Evolutionary conservation across 192 early-diverging fungal genomes (phyloP).

Genomic region (Umbelopsis sp.): DNA sequence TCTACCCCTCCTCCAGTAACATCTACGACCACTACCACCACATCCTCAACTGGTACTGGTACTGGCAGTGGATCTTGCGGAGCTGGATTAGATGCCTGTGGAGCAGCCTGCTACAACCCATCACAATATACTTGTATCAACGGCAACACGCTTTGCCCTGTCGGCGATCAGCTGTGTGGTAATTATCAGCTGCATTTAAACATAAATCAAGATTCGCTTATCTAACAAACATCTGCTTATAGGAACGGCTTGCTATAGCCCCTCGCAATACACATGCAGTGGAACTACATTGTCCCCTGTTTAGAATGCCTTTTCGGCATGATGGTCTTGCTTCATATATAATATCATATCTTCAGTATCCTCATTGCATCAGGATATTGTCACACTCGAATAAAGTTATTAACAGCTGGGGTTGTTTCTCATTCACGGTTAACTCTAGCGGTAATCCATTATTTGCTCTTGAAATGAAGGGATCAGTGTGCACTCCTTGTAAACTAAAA

Average conservation of each 20-base stretch:
- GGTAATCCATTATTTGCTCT: background rate
- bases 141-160: background rate
- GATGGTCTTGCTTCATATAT: background rate
- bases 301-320: background rate
- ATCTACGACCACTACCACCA: background rate
- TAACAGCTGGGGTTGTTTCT: background rate
- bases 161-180: constrained; percentile 4
- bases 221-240: background rate
- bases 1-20: background rate
- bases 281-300: background rate
- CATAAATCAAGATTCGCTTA: background rate
- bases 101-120: constrained; percentile 10
- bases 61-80: background rate
- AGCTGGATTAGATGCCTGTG: constrained; percentile 4
- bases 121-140: constrained; percentile 14
- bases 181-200: background rate
- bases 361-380: background rate
- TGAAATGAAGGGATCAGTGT: no score
- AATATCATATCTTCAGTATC: background rate
- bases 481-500: background rate
- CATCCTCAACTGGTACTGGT: background rate
- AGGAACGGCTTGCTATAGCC: constrained; percentile 15
- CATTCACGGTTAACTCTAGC: background rate
- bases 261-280: constrained; percentile 2
- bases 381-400: background rate